Base-by-base conservation (phyloP, 805 yeast genomes). In the Lachancea lanzarotensis region DNA sequence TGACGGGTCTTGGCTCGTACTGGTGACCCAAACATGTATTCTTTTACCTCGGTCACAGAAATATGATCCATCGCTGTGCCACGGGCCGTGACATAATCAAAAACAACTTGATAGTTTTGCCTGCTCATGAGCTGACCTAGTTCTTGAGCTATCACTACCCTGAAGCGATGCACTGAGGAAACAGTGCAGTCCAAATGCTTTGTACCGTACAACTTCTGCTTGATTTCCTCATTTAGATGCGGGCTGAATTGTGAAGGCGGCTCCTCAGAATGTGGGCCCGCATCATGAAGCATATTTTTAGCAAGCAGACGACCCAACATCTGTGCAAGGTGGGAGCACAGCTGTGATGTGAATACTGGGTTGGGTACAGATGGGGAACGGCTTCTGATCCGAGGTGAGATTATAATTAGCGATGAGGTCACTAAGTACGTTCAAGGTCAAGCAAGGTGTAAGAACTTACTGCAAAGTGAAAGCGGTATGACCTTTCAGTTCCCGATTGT, bases 1-100 rank as follows among this genome's bases (percentile, higher is more conserved):
- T 18, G 52, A 52, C 20, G 42, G 35, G 51, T 61, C 38, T 47
- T 62, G 45, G 52, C 59, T 49, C 63, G 59, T 47, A 70, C 54
- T 2, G 67, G 65, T 13, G 71, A 69, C 1, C 74, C 72, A 52
- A 70, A 69, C 46, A 67, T 65, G 42, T 66, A 62, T 22, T 69
- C 71, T 43, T 63, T 58, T 37, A 70, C 48, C 37, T 67, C 66
- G 43, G 52, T 59, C 2, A 55, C 56, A 35, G 66, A 53, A 19
- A 63, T 60, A 29, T 56, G 58, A 17, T 54, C 57, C 49, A 58
- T 52, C 11, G 48, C 45, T 17, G 47, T 43, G 0, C 57, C 48
- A 19, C 49, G 48, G 27, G 52, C 48, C 44, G 52, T 54, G 4
- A 59, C 53, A 31, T 64, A 57, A 46, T 70, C 74, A 42, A 63